phyloP scores from a whole-genome alignment of 1,284 basidiomycete genomes.

The Irpex lacteus region DNA sequence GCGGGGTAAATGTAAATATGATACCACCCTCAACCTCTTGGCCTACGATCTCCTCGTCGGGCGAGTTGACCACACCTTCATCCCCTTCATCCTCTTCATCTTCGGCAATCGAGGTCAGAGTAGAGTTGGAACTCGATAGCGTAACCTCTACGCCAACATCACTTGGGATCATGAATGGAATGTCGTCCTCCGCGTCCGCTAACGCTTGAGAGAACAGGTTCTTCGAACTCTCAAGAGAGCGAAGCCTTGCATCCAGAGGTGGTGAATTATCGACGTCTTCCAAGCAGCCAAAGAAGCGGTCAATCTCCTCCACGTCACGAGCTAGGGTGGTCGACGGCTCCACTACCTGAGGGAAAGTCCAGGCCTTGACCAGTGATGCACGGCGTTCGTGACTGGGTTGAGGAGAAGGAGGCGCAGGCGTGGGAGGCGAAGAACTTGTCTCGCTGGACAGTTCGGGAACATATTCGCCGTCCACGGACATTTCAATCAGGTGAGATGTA shows the following conservation, averaged over 20 bases:
- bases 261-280: slow-evolving; percentile 55
- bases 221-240: slow-evolving; percentile 52
- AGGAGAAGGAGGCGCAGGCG: slow-evolving; percentile 27
- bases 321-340: slow-evolving; percentile 22
- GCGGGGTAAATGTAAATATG: slow-evolving; percentile 64
- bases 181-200: slow-evolving; percentile 40
- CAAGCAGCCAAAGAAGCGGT: slow-evolving; percentile 73
- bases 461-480: slow-evolving; percentile 16
- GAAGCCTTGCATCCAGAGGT: slow-evolving; percentile 29
- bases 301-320: slow-evolving; percentile 43
- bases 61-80: slow-evolving; percentile 21
- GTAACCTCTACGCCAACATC: slow-evolving; percentile 50
- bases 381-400: slow-evolving; percentile 31
- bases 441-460: slow-evolving; percentile 23
- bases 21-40: slow-evolving; percentile 60
- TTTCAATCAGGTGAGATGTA: slow-evolving; percentile 27
- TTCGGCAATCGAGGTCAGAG: slow-evolving; percentile 41
- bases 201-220: slow-evolving; percentile 53
- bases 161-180: slow-evolving; percentile 48
- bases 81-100: slow-evolving; percentile 43
- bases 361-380: slow-evolving; percentile 58
- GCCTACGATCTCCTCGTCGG: slow-evolving; percentile 43
- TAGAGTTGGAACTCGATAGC: slow-evolving; percentile 19
- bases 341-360: slow-evolving; percentile 62
- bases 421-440: slow-evolving; percentile 30